A percentile compares a stretch with the other conserved stretches of the same genome.
Conservation (phyloP, 1,139 yeast species). For the Candida tropicalis region DNA sequence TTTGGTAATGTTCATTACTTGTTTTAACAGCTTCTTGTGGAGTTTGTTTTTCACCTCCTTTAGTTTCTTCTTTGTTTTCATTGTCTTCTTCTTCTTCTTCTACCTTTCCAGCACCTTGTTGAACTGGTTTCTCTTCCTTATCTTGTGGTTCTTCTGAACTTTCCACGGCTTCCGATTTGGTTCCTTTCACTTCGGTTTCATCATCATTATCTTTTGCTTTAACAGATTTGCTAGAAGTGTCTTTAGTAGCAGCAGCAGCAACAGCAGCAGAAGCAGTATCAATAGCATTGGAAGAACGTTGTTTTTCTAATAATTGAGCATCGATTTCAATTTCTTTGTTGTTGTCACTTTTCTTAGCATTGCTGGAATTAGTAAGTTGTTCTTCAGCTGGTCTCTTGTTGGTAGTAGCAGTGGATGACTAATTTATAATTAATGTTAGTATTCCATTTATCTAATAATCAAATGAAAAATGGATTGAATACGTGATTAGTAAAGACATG, state of each 20-base stretch:
- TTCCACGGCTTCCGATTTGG: neutral
- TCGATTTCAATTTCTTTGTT: constrained; percentile 47
- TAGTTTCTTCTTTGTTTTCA: constrained; percentile 14
- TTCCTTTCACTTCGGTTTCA: neutral
- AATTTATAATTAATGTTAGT: no score
- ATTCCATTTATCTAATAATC: no score
- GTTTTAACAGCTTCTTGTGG: constrained; percentile 4
- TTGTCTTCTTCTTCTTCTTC: constrained; percentile 20
- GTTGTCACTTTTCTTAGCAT: constrained; percentile 22
- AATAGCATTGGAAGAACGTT: constrained; percentile 32
- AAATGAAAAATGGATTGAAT: no score
- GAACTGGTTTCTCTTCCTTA: neutral
- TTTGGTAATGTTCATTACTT: constrained; percentile 2
- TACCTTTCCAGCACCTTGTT: constrained; percentile 3
- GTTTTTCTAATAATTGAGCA: constrained; percentile 51
- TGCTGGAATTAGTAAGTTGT: constrained; percentile 24
- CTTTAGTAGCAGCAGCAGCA: constrained; percentile 8
- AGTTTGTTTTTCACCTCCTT: neutral
- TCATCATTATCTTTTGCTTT: neutral
- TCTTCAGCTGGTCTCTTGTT: constrained; percentile 33
- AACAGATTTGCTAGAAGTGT: no score
- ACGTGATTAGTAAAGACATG: no score
- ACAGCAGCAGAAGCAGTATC: constrained; percentile 20
- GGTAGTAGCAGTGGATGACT: no score
- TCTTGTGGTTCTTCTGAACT: neutral